Percentiles rank a stretch among this genome's conserved stretches.
phyloP scores from a whole-genome alignment of 2,329 filamentous ascomycete genomes.

The Blastomyces gilchristii region DNA sequence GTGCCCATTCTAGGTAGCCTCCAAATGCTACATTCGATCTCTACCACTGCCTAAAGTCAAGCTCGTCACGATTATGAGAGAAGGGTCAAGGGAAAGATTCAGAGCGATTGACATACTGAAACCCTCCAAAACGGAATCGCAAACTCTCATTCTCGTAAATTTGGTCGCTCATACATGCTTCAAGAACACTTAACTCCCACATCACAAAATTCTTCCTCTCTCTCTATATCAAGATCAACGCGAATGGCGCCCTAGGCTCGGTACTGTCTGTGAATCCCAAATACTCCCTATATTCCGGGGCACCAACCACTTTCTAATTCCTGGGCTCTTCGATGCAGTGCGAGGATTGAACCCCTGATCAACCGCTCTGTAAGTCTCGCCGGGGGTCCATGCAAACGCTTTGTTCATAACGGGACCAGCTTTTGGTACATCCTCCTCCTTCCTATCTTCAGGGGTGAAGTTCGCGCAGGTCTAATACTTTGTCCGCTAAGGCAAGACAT shows the following conservation, averaged over 20 bases:
- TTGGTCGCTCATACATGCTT: background rate
- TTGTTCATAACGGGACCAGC: background rate
- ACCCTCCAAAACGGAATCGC: background rate
- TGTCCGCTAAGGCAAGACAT: background rate
- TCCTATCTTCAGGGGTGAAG: background rate
- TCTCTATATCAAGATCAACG: background rate
- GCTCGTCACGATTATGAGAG: background rate
- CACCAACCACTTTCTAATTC: background rate
- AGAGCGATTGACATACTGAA: background rate
- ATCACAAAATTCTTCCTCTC: background rate
- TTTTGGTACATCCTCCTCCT: background rate
- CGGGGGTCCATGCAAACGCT: background rate
- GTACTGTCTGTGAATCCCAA: background rate
- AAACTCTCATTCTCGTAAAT: background rate
- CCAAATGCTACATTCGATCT: background rate
- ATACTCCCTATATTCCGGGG: background rate
- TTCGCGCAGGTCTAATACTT: background rate
- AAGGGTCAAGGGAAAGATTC: background rate
- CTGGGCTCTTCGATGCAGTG: background rate
- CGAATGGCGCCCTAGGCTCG: background rate
- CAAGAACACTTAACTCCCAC: background rate
- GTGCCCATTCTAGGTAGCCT: background rate
- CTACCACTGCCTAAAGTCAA: background rate
- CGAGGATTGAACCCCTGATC: background rate
- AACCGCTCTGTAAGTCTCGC: background rate